phyloP scores from a whole-genome alignment of 2,329 filamentous ascomycete genomes.

The Trichothecium roseum region DNA sequence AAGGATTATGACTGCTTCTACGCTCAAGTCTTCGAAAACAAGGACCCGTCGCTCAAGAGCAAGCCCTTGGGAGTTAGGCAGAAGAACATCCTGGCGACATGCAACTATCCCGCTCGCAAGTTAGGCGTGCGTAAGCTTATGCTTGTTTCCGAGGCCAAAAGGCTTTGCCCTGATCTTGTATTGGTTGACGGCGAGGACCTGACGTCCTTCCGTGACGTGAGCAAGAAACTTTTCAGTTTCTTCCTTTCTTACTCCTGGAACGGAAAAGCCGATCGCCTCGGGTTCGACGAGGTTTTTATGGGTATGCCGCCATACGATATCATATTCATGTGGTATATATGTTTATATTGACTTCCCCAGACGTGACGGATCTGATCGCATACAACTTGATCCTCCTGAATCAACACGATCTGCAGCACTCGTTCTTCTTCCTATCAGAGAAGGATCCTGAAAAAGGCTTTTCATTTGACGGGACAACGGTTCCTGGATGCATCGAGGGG shows the following conservation, averaged over 20 bases:
- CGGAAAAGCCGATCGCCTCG: conserved; percentile 65
- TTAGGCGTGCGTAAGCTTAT: conserved; percentile 73
- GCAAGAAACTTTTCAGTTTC: conserved; percentile 68
- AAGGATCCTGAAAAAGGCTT: conserved; percentile 75
- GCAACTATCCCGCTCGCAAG: conserved; percentile 82
- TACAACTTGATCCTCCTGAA: conserved; percentile 73
- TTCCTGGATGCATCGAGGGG: conserved; percentile 51
- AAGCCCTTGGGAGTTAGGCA: conserved; percentile 78
- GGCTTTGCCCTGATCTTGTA: conserved; percentile 71
- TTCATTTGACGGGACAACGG: conserved; percentile 56
- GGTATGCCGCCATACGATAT: conserved; percentile 16
- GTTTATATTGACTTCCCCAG: conserved; percentile 49
- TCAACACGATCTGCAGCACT: conserved; percentile 46
- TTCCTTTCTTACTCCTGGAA: conserved; percentile 70
- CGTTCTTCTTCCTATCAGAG: conserved; percentile 70
- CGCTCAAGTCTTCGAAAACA: conserved; percentile 78
- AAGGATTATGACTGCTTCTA: conserved; percentile 90
- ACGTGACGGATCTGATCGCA: conserved; percentile 76
- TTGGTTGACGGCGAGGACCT: conserved; percentile 82
- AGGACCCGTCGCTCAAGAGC: conserved; percentile 61
- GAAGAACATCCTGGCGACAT: conserved; percentile 86
- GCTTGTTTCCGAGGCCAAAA: conserved; percentile 71
- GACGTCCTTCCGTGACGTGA: conserved; percentile 74
- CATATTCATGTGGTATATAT: neutral
- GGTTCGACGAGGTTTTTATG: conserved; percentile 75